phyloP scores from a whole-genome alignment of 2,329 filamentous ascomycete species.

The Penicillium sp. region DNA sequence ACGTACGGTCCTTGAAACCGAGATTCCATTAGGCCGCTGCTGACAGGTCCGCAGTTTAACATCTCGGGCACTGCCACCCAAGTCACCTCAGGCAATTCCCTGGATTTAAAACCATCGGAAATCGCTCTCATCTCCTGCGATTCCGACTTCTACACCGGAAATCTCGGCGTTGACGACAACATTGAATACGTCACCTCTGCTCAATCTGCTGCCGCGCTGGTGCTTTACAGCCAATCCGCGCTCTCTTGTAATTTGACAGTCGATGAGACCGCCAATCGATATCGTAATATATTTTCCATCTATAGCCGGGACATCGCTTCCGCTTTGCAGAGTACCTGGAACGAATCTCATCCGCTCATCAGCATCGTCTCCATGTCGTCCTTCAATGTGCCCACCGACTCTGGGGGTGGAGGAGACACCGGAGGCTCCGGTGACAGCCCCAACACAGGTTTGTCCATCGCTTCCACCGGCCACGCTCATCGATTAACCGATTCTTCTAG shows the following conservation, averaged over 20 bases:
- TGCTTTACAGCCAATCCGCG: conserved; percentile 43
- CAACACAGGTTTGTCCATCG: conserved; percentile 31
- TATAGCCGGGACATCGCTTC: conserved; percentile 18
- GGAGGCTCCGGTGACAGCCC: conserved; percentile 24
- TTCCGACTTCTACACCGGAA: conserved; percentile 39
- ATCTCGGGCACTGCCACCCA: conserved; percentile 29
- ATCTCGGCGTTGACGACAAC: conserved; percentile 36
- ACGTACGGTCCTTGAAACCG: conserved; percentile 3
- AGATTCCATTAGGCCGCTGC: background rate
- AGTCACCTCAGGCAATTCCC: conserved; percentile 32
- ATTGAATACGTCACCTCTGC: conserved; percentile 32
- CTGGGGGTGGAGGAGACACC: conserved; percentile 6
- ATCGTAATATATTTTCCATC: conserved; percentile 40
- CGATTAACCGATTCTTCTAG: conserved; percentile 45
- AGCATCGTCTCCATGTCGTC: conserved; percentile 37
- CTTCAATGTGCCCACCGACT: conserved; percentile 17
- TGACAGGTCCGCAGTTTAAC: conserved; percentile 27
- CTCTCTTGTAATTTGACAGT: conserved; percentile 39
- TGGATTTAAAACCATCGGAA: conserved; percentile 23
- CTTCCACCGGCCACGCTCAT: background rate
- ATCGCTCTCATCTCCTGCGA: conserved; percentile 48
- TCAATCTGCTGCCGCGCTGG: conserved; percentile 32
- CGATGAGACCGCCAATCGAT: conserved; percentile 25
- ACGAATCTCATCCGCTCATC: conserved; percentile 22
- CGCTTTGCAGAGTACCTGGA: conserved; percentile 24